Conservation (phyloP, 2,329 filamentous ascomycete genomes). For the Ophiobolus disseminans region DNA sequence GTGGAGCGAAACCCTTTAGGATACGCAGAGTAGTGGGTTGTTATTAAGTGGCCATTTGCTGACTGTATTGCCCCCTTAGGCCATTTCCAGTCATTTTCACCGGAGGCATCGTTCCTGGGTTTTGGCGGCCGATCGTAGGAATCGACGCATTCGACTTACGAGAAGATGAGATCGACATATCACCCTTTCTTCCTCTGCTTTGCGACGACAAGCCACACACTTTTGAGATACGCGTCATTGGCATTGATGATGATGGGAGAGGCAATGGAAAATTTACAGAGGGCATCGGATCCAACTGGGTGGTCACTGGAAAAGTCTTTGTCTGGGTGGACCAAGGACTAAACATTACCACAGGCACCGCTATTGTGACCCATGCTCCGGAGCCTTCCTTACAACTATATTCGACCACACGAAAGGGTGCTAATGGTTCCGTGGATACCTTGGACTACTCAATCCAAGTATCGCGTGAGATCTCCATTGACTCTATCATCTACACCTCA, state of each 20-base stretch:
- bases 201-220: slow-evolving; percentile 70
- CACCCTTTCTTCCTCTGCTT: slow-evolving; percentile 74
- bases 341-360: slow-evolving; percentile 61
- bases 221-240: slow-evolving; percentile 72
- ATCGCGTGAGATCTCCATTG: slow-evolving; percentile 62
- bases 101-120: slow-evolving; percentile 76
- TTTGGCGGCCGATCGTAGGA: slow-evolving; percentile 81
- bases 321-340: slow-evolving; percentile 68
- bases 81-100: slow-evolving; percentile 85
- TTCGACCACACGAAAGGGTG: slow-evolving; percentile 55
- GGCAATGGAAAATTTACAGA: slow-evolving; percentile 59
- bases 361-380: slow-evolving; percentile 46
- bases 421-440: slow-evolving; percentile 64
- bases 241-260: slow-evolving; percentile 65
- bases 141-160: slow-evolving; percentile 79
- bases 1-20: too few relatives aligned
- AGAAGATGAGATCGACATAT: slow-evolving; percentile 83
- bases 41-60: too few relatives aligned
- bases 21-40: too few relatives aligned
- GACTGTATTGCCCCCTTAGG: too few relatives aligned
- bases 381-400: slow-evolving; percentile 59
- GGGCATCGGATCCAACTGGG: slow-evolving; percentile 72
- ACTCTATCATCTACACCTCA: slow-evolving; percentile 60
- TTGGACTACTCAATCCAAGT: slow-evolving; percentile 66
- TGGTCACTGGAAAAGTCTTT: slow-evolving; percentile 80